A percentile compares a stretch with the other conserved stretches of the same genome.
Evolutionary conservation across 2,329 filamentous ascomycete genomes (phyloP).

Genomic region (Epichloe amarillans): DNA sequence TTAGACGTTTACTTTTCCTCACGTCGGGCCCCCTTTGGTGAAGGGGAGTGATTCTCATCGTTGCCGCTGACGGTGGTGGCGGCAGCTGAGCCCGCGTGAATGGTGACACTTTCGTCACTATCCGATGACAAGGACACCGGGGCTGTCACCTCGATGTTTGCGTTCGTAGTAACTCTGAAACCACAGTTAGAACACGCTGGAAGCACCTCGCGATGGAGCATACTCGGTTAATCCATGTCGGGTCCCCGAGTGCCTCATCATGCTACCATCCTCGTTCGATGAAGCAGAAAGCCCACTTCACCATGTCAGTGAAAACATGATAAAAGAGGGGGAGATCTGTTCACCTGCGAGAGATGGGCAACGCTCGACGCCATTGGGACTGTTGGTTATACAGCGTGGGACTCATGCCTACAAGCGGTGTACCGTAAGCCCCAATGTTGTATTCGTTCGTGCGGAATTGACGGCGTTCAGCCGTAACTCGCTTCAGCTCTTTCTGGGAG

Average conservation of each 20-base stretch:
- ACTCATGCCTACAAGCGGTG: slow-evolving; percentile 43
- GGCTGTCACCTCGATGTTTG: slow-evolving; percentile 26
- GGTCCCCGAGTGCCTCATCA: slow-evolving; percentile 17
- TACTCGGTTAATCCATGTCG: slow-evolving; percentile 25
- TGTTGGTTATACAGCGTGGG: slow-evolving; percentile 24
- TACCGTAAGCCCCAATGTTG: slow-evolving; percentile 59
- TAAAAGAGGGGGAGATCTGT: slow-evolving; percentile 6
- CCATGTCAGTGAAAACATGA: slow-evolving; percentile 3
- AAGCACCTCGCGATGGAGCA: slow-evolving; percentile 14
- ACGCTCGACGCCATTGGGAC: slow-evolving; percentile 23
- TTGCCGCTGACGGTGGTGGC: slow-evolving; percentile 19
- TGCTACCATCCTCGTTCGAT: slow-evolving; percentile 16
- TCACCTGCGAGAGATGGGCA: slow-evolving; percentile 19
- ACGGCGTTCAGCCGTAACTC: slow-evolving; percentile 85
- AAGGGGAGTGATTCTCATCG: slow-evolving; percentile 36
- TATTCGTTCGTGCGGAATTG: slow-evolving; percentile 96
- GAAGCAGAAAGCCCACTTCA: slow-evolving; percentile 15
- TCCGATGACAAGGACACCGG: slow-evolving; percentile 31
- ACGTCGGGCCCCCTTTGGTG: slow-evolving; percentile 27
- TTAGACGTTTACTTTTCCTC: slow-evolving; percentile 14
- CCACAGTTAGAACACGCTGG: slow-evolving; percentile 20
- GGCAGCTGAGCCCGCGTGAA: slow-evolving; percentile 35
- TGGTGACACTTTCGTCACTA: slow-evolving; percentile 40
- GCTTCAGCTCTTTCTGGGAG: slow-evolving; percentile 92
- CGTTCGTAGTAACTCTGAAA: slow-evolving; percentile 24